Conservation (phyloP, 441 rosid species). For the Erodium chrysanthum region DNA sequence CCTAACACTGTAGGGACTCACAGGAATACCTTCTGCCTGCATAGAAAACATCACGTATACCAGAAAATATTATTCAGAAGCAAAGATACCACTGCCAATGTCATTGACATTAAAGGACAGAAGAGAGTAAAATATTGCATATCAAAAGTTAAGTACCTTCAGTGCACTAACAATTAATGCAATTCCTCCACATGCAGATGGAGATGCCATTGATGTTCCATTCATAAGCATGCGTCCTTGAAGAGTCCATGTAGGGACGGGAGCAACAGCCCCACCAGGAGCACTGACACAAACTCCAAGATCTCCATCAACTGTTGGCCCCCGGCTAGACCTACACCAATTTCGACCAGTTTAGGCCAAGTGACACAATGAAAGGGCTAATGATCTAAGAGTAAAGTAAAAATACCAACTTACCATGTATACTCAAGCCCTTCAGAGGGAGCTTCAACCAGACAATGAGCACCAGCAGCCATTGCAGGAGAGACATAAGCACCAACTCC, state of each 20-base stretch:
- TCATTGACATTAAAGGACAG: slow-evolving; percentile 17
- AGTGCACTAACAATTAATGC: slow-evolving; percentile 87
- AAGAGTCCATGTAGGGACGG: slow-evolving; percentile 99
- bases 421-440: slow-evolving; percentile 89
- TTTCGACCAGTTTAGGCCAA: slow-evolving; percentile 17
- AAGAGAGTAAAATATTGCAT: slow-evolving; percentile 12
- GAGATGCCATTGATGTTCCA: slow-evolving; percentile 99
- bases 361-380: neutral
- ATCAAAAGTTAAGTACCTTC: slow-evolving; percentile 51
- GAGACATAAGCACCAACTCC: slow-evolving; percentile 98
- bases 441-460: slow-evolving; percentile 88
- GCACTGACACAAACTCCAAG: slow-evolving; percentile 95
- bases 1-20: slow-evolving; percentile 82
- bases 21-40: slow-evolving; percentile 74
- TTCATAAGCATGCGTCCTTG: slow-evolving; percentile 98
- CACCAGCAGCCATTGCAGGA: slow-evolving; percentile 97
- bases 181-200: slow-evolving; percentile 98
- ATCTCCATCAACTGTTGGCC: slow-evolving; percentile 97
- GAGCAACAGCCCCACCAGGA: slow-evolving; percentile 99
- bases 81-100: slow-evolving; percentile 5
- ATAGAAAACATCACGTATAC: slow-evolving; percentile 21
- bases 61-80: slow-evolving; percentile 19
- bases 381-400: slow-evolving; percentile 11
- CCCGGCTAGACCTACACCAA: slow-evolving; percentile 89
- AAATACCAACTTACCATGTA: slow-evolving; percentile 51